A percentile compares a stretch with the other conserved stretches of the same genome.
These are phyloP conservation scores for Aspergillus japonicus DNA, from an alignment of 2,329 filamentous ascomycete species.

Conservation along the genomic window DNA sequence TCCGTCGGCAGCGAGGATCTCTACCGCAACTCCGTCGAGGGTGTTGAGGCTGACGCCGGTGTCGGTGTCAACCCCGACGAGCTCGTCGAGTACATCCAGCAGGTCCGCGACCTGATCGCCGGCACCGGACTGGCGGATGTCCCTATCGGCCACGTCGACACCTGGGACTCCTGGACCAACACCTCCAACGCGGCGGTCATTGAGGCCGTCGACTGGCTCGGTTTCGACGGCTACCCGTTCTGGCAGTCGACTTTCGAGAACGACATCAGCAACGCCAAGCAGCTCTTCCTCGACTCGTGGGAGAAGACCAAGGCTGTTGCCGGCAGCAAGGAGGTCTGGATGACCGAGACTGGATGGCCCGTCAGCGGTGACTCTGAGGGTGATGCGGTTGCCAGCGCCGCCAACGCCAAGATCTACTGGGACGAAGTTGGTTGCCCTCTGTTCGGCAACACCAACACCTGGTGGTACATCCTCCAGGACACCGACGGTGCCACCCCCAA, in stretches of 20 bases:
- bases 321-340: conserved; percentile 71
- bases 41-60: conserved; percentile 61
- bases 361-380: conserved; percentile 65
- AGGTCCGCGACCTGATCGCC: conserved; percentile 63
- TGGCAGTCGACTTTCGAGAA: conserved; percentile 71
- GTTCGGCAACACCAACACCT: conserved; percentile 42
- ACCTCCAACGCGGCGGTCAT: conserved; percentile 68
- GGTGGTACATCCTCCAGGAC: conserved; percentile 46
- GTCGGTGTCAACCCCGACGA: conserved; percentile 62
- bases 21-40: conserved; percentile 73
- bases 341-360: conserved; percentile 88
- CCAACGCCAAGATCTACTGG: conserved; percentile 80
- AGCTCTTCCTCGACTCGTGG: conserved; percentile 68
- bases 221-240: conserved; percentile 82
- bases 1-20: conserved; percentile 85
- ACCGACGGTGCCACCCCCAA: conserved; percentile 26
- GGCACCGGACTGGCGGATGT: conserved; percentile 56
- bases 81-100: conserved; percentile 68
- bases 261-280: conserved; percentile 61
- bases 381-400: conserved; percentile 60
- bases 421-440: conserved; percentile 70
- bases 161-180: conserved; percentile 80
- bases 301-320: conserved; percentile 58
- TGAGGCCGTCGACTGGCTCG: conserved; percentile 71
- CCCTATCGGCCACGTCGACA: conserved; percentile 81